A percentile compares a stretch with the other conserved stretches of the same genome.
phyloP scores from a whole-genome alignment of 2,329 filamentous ascomycete genomes.

The Apiospora sp. region DNA sequence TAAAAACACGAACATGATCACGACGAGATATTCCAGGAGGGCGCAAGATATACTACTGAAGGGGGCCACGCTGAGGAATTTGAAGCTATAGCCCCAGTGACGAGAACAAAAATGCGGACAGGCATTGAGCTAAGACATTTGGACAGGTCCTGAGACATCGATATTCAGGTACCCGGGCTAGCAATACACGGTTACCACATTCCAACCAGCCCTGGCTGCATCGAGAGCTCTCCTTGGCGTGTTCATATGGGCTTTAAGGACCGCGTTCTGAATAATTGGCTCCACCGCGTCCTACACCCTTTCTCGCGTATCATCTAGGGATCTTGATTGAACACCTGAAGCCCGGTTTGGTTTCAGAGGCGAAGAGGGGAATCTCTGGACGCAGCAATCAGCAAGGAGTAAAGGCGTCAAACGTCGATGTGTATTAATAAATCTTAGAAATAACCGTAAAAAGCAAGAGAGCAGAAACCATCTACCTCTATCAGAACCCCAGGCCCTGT shows the following conservation, averaged over 20 bases:
- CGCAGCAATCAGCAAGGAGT: background rate
- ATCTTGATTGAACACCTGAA: background rate
- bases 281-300: background rate
- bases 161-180: constrained; percentile 20
- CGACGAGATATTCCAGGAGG: too few relatives aligned
- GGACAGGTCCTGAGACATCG: constrained; percentile 24
- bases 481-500: constrained; percentile 11
- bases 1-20: too few relatives aligned
- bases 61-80: constrained; percentile 30
- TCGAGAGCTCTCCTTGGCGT: background rate
- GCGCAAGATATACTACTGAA: background rate
- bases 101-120: constrained; percentile 26
- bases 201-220: constrained; percentile 4
- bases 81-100: constrained; percentile 30
- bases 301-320: background rate
- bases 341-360: background rate
- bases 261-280: background rate
- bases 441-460: constrained; percentile 9
- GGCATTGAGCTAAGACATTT: constrained; percentile 25
- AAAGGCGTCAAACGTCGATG: background rate
- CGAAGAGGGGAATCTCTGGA: background rate
- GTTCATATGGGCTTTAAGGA: background rate
- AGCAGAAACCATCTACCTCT: constrained; percentile 22
- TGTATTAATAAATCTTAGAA: background rate
- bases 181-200: background rate